phyloP scores from a whole-genome alignment of 1,284 basidiomycete genomes.

The Volvariella volvacea region DNA sequence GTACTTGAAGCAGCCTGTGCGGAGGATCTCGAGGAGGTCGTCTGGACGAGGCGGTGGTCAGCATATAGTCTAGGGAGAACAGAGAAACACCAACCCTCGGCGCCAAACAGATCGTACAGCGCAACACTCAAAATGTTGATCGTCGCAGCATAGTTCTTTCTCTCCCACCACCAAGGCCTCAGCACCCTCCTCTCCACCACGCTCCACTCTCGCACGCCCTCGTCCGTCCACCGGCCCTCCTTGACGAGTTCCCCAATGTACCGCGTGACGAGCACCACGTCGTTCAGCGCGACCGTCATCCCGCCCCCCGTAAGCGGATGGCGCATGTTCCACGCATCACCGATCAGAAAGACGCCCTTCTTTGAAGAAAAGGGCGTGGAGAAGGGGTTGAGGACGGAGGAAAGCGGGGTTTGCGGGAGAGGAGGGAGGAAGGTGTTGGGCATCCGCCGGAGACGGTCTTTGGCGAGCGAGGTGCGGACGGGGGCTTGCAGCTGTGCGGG shows the following conservation, averaged over 20 bases:
- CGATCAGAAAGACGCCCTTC: constrained; percentile 81
- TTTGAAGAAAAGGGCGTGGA: constrained; percentile 30
- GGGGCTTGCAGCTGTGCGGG: constrained; percentile 63
- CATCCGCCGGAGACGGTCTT: constrained; percentile 83
- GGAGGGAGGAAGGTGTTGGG: constrained; percentile 94
- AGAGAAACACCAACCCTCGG: constrained; percentile 60
- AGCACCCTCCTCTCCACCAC: constrained; percentile 46
- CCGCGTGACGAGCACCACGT: constrained; percentile 55
- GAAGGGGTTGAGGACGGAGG: constrained; percentile 10
- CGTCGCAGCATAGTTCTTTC: constrained; percentile 78
- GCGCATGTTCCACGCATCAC: constrained; percentile 99
- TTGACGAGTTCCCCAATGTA: constrained; percentile 53
- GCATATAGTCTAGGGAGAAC: background rate
- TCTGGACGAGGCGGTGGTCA: constrained; percentile 34
- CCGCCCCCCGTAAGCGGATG: constrained; percentile 97
- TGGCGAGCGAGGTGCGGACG: constrained; percentile 56
- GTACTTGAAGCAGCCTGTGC: constrained; percentile 96
- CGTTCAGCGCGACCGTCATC: constrained; percentile 90
- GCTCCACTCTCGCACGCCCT: constrained; percentile 57
- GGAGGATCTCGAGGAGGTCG: constrained; percentile 74
- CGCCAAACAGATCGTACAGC: constrained; percentile 87
- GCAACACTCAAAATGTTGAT: constrained; percentile 90
- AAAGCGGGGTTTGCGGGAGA: constrained; percentile 63
- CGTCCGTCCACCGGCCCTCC: constrained; percentile 23
- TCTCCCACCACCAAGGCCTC: constrained; percentile 76